Evolutionary conservation across 192 early-diverging fungal genomes (phyloP), one percentile per base, ranked within the genome.

Genomic region (Entomortierella chlamydospora): DNA sequence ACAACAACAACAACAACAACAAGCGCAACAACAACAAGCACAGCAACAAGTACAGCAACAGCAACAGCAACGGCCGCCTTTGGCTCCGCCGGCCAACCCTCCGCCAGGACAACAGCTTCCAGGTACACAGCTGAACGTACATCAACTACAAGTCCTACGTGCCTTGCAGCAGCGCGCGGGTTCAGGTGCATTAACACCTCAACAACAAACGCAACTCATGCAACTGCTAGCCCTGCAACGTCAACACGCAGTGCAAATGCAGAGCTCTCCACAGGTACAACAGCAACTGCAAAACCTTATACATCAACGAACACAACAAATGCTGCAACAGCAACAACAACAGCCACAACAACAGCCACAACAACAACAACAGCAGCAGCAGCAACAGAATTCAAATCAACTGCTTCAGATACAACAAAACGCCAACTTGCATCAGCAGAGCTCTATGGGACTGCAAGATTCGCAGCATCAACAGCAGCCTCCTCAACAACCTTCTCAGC

Each of bases 171-270:
- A 59, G 15, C 63, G 72, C 33, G 28, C 57, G 0, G 37, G 26
- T 10, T 15, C 23, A 5, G 62, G 45, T 0, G 49, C 31, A n/a
- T 18, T 70, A 12, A 79, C 62, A 11, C 55, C 26, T 25, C 76
- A 64, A 13, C 76, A 79, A 33, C 76, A 74, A 25, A 39, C 33
- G 25, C 72, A 74, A 22, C 34, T 57, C 5, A 50, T 67, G 6
- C 63, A 60, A 33, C 54, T 65, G 23, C 8, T 58, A 20, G 25
- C 34, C 10, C 12, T 26, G 30, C 72, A 66, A 51, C 62, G 51
- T 12, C 51, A 60, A 18, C 25, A 60, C 4, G 39, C 55, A 18
- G 33, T 49, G 6, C 61, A 60, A 53, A 49, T 68, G 23, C 72
- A 74, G 18, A 56, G 58, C 20, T 56, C 49, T 17, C 59, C 49